Evolutionary conservation across 495 filamentous ascomycete species (phyloP), one percentile per base, ranked within the genome.

Genomic region (Penicillium daleae): DNA sequence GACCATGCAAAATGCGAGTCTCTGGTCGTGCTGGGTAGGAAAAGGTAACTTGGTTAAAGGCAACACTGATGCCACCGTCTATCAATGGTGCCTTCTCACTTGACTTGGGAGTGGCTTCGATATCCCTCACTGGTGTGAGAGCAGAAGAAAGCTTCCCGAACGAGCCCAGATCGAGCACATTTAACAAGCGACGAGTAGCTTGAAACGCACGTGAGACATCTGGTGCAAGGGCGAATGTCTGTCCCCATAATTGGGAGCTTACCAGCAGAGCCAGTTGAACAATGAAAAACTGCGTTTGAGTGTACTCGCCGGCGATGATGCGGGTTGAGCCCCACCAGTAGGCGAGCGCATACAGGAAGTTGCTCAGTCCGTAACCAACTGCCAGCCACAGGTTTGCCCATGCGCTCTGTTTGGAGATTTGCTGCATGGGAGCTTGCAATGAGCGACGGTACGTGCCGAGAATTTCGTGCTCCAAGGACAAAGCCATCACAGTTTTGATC

Each of bases 281-380:
- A 24, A 62, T 62, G 44, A 62, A 57, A 33, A 62, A 62, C 33
- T 62, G 60, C 3, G 60, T 76, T 12, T 79, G 79, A 0, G 78
- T 80, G 57, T 87, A 88, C 48, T 78, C 67, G 17, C 86, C 86
- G 32, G 74, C 71, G 35, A 82, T 74, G 31, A 89, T 83, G 42
- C 84, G 81, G 48, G 80, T 82, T 4, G 84, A 77, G 19, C 87
- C 87, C 80, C 87, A 90, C 83, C 86, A 89, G 69, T 88, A 89
- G 2, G 86, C 86, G 22, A 90, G 70, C 0, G 86, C 86, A 63
- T 87, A 85, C n/a, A 87, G 79, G 10, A 83, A 66, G 54, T 83
- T 76, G n/a, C 79, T 76, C 6, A 82, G 62, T 60, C 76, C 80
- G 56, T 84, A 81, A 26, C 80, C 78, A 42, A 84, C 73, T 13